These are phyloP conservation scores for Ganoderma lingzhi DNA, from an alignment of 1,284 basidiomycete species.

Conservation along the genomic window DNA sequence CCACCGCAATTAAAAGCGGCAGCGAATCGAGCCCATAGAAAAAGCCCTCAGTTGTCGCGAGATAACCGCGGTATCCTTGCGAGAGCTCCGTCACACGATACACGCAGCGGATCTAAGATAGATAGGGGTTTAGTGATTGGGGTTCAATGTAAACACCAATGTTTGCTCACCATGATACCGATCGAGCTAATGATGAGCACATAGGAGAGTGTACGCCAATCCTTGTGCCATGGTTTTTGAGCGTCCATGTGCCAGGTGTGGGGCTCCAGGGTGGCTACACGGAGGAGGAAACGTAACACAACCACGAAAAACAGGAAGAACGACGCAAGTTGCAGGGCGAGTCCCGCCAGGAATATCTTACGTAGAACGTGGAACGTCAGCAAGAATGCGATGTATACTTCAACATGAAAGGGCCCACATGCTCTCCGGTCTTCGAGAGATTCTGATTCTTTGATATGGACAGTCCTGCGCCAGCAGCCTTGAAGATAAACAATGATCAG, in stretches of 20 bases:
- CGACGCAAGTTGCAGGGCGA: slow-evolving; percentile 68
- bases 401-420: slow-evolving; percentile 20
- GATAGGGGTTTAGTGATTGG: background rate
- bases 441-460: slow-evolving; percentile 42
- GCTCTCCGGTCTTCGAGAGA: slow-evolving; percentile 29
- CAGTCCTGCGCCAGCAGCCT: slow-evolving; percentile 54
- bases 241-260: slow-evolving; percentile 54
- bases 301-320: slow-evolving; percentile 69
- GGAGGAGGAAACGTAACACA: slow-evolving; percentile 64
- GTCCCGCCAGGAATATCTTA: slow-evolving; percentile 71
- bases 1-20: slow-evolving; percentile 68
- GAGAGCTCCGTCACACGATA: slow-evolving; percentile 75
- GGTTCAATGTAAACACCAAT: too few species aligned
- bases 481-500: background rate
- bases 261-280: slow-evolving; percentile 55
- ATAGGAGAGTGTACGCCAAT: slow-evolving; percentile 67
- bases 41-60: slow-evolving; percentile 60
- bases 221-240: slow-evolving; percentile 55
- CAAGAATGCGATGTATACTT: background rate
- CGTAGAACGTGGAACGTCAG: background rate
- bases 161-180: slow-evolving; percentile 59
- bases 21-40: slow-evolving; percentile 77
- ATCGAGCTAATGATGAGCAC: slow-evolving; percentile 68
- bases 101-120: slow-evolving; percentile 66
- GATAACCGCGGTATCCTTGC: slow-evolving; percentile 67